Conservation (phyloP, 805 yeast species). For the Candida nemodendra region DNA sequence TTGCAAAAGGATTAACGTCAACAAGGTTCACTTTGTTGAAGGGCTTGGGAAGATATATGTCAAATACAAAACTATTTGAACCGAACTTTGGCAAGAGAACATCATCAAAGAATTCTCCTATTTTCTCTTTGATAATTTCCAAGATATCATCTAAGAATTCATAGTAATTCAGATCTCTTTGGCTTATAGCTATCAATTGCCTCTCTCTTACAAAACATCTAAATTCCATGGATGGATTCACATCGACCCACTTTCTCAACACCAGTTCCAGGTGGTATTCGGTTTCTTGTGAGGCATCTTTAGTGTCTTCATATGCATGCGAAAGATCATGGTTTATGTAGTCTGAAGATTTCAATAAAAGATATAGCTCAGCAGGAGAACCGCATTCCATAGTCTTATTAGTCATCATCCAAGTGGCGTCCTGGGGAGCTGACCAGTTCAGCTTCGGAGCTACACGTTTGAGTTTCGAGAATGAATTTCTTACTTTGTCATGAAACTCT, state of each 20-base stretch:
- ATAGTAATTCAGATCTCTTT: slow-evolving; percentile 84
- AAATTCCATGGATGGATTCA: slow-evolving; percentile 91
- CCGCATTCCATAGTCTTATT: slow-evolving; percentile 73
- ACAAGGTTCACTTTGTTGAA: slow-evolving; percentile 62
- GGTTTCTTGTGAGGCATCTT: slow-evolving; percentile 22
- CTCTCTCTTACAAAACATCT: slow-evolving; percentile 74
- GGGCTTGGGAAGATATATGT: slow-evolving; percentile 80
- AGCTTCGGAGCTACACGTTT: slow-evolving; percentile 81
- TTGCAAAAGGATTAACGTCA: slow-evolving; percentile 83
- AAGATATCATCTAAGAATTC: slow-evolving; percentile 57
- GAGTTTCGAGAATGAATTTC: slow-evolving; percentile 42
- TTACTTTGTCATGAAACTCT: slow-evolving; percentile 57
- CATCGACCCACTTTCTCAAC: slow-evolving; percentile 74
- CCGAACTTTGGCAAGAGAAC: slow-evolving; percentile 49
- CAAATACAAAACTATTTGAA: slow-evolving; percentile 63
- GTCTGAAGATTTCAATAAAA: slow-evolving; percentile 81
- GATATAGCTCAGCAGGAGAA: slow-evolving; percentile 70
- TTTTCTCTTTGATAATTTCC: slow-evolving; percentile 44
- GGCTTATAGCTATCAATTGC: slow-evolving; percentile 69
- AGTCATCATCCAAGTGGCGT: slow-evolving; percentile 87
- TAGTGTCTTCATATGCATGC: slow-evolving; percentile 58
- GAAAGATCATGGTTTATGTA: slow-evolving; percentile 84
- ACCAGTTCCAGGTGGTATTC: slow-evolving; percentile 58
- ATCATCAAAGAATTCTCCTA: slow-evolving; percentile 56
- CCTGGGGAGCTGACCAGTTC: slow-evolving; percentile 97